A percentile compares a stretch with the other conserved stretches of the same genome.
phyloP scores from a whole-genome alignment of 345 rosid species.

The Rhizophora mangle region DNA sequence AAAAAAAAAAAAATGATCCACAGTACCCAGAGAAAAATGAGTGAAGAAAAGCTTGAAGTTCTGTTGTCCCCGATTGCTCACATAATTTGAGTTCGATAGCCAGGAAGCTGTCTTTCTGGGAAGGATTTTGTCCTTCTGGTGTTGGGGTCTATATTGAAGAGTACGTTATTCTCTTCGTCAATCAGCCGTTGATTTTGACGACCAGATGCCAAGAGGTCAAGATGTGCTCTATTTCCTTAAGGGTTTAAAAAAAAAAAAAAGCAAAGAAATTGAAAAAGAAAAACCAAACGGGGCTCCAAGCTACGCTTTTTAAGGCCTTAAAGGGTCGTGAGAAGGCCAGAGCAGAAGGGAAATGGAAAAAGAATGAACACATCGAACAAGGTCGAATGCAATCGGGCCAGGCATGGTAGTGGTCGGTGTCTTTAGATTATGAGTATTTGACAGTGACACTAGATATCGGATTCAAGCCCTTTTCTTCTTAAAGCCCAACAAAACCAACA shows the following conservation, averaged over 20 bases:
- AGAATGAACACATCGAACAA: conserved; percentile 19
- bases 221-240: too few species aligned
- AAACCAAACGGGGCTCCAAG: too few species aligned
- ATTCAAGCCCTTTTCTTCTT: conserved; percentile 59
- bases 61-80: too few species aligned
- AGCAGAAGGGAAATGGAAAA: conserved; percentile 1
- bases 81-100: too few species aligned
- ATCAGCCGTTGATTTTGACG: neutral
- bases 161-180: too few species aligned
- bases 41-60: neutral
- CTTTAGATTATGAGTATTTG: conserved; percentile 62
- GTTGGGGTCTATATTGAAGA: too few species aligned
- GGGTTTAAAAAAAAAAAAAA: too few species aligned
- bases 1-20: neutral
- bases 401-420: conserved; percentile 59
- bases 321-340: neutral
- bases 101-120: too few species aligned
- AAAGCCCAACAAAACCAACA: conserved; percentile 35
- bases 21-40: neutral
- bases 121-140: too few species aligned
- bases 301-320: too few species aligned
- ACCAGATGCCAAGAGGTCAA: neutral
- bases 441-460: conserved; percentile 45
- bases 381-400: conserved; percentile 45
- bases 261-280: too few species aligned